phyloP scores from a whole-genome alignment of 1,284 basidiomycete genomes.

The Heterobasidion irregulare region DNA sequence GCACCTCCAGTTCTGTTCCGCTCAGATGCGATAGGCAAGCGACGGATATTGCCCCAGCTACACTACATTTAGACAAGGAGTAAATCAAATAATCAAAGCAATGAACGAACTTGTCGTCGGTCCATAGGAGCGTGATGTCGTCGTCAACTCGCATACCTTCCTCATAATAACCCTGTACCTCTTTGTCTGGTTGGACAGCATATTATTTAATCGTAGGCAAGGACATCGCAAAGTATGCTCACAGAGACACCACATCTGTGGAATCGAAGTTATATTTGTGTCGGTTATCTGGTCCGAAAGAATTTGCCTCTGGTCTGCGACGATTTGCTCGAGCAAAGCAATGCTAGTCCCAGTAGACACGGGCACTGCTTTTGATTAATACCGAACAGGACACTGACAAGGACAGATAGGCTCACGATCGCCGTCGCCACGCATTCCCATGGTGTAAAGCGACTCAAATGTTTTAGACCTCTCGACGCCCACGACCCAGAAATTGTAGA shows the following conservation, averaged over 20 bases:
- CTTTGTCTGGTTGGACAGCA: constrained; percentile 33
- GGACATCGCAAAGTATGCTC: constrained; percentile 13
- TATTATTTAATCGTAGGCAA: no score
- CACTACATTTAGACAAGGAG: not conserved
- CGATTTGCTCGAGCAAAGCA: constrained; percentile 43
- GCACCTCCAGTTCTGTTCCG: constrained; percentile 52
- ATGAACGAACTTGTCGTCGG: constrained; percentile 44
- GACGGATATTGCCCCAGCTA: constrained; percentile 52
- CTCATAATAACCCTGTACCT: constrained; percentile 61
- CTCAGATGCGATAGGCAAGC: constrained; percentile 41
- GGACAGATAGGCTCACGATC: constrained; percentile 18
- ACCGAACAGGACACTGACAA: not conserved
- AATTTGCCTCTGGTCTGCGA: constrained; percentile 55
- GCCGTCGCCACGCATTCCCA: constrained; percentile 62
- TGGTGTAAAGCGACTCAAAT: constrained; percentile 53
- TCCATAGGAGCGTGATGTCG: constrained; percentile 49
- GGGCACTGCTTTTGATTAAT: constrained; percentile 31
- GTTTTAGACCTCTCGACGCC: constrained; percentile 48
- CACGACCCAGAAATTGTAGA: constrained; percentile 51
- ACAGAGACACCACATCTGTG: constrained; percentile 63
- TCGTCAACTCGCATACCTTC: constrained; percentile 45
- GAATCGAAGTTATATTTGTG: constrained; percentile 40
- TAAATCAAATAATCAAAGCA: not conserved
- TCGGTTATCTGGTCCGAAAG: constrained; percentile 46
- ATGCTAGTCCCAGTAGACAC: constrained; percentile 42